phyloP scores from a whole-genome alignment of 2,329 filamentous ascomycete species.

The Arthrinium puccinioides region DNA sequence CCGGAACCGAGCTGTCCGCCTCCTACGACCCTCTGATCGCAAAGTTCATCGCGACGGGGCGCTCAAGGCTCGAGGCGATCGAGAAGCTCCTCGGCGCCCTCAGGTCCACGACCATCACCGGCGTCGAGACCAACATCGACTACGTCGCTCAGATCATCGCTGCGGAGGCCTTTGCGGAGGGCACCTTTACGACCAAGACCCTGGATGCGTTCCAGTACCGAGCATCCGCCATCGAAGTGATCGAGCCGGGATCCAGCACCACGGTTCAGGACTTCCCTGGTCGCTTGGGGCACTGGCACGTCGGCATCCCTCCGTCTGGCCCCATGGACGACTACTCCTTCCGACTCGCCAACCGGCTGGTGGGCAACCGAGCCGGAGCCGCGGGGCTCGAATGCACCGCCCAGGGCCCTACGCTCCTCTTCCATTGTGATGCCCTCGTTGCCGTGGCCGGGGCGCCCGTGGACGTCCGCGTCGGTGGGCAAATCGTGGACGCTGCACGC shows the following conservation, averaged over 20 bases:
- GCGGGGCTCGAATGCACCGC: constrained; percentile 28
- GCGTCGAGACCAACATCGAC: constrained; percentile 25
- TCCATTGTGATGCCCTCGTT: constrained; percentile 23
- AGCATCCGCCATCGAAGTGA: constrained; percentile 24
- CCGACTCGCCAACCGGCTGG: constrained; percentile 26
- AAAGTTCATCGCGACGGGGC: constrained; percentile 62
- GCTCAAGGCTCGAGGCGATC: neutral
- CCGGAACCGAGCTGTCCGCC: constrained; percentile 63
- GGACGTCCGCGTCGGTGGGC: constrained; percentile 17
- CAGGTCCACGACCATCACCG: constrained; percentile 30
- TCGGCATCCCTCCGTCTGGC: constrained; percentile 31
- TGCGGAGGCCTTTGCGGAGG: constrained; percentile 18
- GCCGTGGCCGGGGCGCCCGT: constrained; percentile 24
- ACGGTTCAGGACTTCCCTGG: constrained; percentile 34
- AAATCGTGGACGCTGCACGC: constrained; percentile 10
- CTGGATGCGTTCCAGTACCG: constrained; percentile 22
- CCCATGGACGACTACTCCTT: constrained; percentile 33
- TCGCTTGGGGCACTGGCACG: constrained; percentile 26
- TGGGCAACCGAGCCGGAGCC: constrained; percentile 19
- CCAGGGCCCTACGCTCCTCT: constrained; percentile 24
- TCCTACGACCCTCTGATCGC: constrained; percentile 74
- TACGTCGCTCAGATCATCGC: constrained; percentile 23
- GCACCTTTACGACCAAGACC: constrained; percentile 24
- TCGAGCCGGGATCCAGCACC: constrained; percentile 26
- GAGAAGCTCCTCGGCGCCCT: constrained; percentile 54